Evolutionary conservation across 2,329 filamentous ascomycete genomes (phyloP), one percentile per base, ranked within the genome.

Genomic region (Pseudogymnoascus sp.): DNA sequence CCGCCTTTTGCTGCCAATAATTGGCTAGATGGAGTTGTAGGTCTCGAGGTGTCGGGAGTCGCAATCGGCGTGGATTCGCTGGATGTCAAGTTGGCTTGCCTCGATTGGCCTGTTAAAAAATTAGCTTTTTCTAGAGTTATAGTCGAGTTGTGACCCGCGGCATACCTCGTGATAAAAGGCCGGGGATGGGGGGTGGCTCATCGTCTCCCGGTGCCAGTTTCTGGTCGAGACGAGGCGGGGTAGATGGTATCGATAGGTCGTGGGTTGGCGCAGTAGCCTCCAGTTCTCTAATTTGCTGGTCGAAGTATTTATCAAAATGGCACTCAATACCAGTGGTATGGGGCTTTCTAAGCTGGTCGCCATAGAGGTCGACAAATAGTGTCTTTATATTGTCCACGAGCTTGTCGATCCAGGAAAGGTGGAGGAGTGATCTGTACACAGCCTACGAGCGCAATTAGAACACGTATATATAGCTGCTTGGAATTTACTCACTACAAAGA

Each of bases 341-440:
- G 26, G 89, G 85, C 69, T 90, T 90, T 74, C 87, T 92, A 62
- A 99, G 79, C 75, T 96, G 89, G 64, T 95, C 89, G 68, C 88
- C 90, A 75, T 98, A 99, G 28, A 97, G 82, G 68, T 92, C 90
- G 68, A 95, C 83, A 73, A 98, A 99, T 35, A 99, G 87, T 8
- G 90, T 92, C 74, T 89, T 91, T 71, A 98, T 91, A 72, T 98
- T 96, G 72, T 97, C 93, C 68, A 99, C 86, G 59, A 99, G 87
- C 75, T 95, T 92, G 76, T 99, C 95, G 68, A 98, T 91, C 95
- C 96, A 99, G 11, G 90, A 93, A 7, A 99, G 84, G 75, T 97
- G 93, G 31, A 99, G 84, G 33, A 99, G 85, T 40, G 93, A 97
- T 74, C 96, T 90, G 76, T 99, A 99, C 67, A 99, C 95, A 68